Evolutionary conservation across 495 filamentous ascomycete genomes (phyloP).

Genomic region (Penicillium canescens): DNA sequence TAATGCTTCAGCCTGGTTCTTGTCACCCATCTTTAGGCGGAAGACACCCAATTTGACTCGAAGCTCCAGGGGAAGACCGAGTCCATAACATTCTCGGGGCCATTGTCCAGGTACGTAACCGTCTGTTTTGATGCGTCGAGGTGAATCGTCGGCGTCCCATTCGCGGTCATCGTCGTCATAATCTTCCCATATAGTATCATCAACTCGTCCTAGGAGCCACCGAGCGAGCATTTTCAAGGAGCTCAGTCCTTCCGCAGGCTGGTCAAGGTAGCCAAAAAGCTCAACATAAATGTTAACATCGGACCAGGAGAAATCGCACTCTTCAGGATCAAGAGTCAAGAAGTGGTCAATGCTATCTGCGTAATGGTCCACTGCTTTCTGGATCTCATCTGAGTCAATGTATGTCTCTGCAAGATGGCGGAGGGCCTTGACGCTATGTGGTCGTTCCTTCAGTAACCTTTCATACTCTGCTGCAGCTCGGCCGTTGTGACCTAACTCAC

Average conservation of each 20-base stretch:
- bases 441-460: constrained; percentile 55
- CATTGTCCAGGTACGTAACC: constrained; percentile 57
- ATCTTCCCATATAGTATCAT: constrained; percentile 80
- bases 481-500: constrained; percentile 57
- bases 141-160: constrained; percentile 77
- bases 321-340: constrained; percentile 46
- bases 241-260: constrained; percentile 62
- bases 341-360: constrained; percentile 57
- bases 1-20: constrained; percentile 71
- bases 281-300: constrained; percentile 84
- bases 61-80: constrained; percentile 77
- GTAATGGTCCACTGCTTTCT: constrained; percentile 62
- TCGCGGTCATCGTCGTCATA: constrained; percentile 80
- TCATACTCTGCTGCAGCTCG: constrained; percentile 64
- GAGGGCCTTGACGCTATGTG: constrained; percentile 61
- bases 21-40: constrained; percentile 62
- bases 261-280: constrained; percentile 63
- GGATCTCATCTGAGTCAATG: constrained; percentile 57
- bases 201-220: constrained; percentile 76
- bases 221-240: constrained; percentile 70
- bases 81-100: constrained; percentile 64
- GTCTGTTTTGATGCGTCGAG: constrained; percentile 58
- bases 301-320: constrained; percentile 70
- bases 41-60: constrained; percentile 85
- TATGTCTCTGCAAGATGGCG: constrained; percentile 64